Evolutionary conservation across 306 rosid species (phyloP).

Genomic region (Prunus padus): DNA sequence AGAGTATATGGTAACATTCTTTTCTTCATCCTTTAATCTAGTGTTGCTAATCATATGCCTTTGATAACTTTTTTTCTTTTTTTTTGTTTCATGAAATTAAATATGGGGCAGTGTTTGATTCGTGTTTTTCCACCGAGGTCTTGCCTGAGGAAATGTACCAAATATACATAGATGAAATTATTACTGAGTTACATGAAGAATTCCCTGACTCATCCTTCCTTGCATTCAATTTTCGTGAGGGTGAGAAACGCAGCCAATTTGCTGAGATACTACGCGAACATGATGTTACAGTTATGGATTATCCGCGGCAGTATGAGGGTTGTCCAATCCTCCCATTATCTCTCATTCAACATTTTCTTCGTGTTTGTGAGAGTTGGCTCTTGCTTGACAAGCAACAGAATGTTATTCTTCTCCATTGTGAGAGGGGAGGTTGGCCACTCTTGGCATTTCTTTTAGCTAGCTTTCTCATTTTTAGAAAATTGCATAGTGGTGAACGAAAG

Average conservation of each 20-base stretch:
- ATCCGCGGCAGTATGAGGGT: constrained; percentile 95
- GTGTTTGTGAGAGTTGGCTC: constrained; percentile 87
- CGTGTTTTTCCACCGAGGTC: constrained; percentile 91
- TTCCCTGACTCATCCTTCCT: constrained; percentile 89
- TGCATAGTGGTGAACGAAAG: constrained; percentile 73
- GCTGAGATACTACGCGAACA: constrained; percentile 61
- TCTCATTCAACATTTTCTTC: constrained; percentile 85
- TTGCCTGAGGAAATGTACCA: constrained; percentile 85
- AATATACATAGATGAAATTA: constrained; percentile 71
- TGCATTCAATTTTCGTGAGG: constrained; percentile 93
- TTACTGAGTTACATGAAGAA: constrained; percentile 81
- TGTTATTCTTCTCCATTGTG: constrained; percentile 81
- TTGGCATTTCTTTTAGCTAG: constrained; percentile 78
- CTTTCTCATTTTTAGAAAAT: constrained; percentile 61
- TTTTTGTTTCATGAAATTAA: neutral
- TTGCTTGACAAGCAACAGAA: constrained; percentile 59
- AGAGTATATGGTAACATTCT: constrained; percentile 70
- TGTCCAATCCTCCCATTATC: constrained; percentile 84
- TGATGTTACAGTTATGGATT: constrained; percentile 87
- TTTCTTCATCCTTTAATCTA: constrained; percentile 4
- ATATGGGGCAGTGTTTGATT: constrained; percentile 77
- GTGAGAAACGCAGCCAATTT: constrained; percentile 72
- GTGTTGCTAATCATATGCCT: neutral
- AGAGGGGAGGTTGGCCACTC: constrained; percentile 98
- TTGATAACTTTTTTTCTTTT: neutral